Evolutionary conservation across 768 basidiomycete species (phyloP).

Genomic region (Hypholoma fasciculare): DNA sequence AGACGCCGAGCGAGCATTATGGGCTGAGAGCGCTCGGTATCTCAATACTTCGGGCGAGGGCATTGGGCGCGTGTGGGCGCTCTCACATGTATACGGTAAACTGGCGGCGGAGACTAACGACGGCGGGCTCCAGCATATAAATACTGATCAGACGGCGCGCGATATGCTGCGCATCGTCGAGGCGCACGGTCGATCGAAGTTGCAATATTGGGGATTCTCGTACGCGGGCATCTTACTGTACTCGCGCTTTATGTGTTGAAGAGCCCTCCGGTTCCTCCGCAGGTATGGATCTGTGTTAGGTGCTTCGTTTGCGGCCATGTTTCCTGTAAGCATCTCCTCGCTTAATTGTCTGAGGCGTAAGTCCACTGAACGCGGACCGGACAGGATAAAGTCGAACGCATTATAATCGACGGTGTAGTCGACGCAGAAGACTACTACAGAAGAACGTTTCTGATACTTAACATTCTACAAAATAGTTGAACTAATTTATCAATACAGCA

Average conservation of each 20-base stretch:
- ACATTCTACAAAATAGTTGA: background rate
- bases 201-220: constrained; percentile 36
- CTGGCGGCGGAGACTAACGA: constrained; percentile 30
- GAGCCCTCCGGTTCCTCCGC: background rate
- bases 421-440: constrained; percentile 40
- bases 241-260: background rate
- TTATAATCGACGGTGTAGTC: constrained; percentile 41
- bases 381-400: constrained; percentile 26
- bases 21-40: constrained; percentile 15
- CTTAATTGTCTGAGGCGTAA: background rate
- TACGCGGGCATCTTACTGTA: constrained; percentile 10
- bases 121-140: constrained; percentile 29
- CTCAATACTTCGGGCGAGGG: constrained; percentile 26
- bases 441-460: constrained; percentile 19
- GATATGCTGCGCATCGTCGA: constrained; percentile 37
- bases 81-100: constrained; percentile 23
- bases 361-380: background rate
- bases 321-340: constrained; percentile 25
- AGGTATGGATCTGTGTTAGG: constrained; percentile 30
- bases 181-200: constrained; percentile 29
- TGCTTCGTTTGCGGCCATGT: constrained; percentile 31
- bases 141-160: constrained; percentile 34
- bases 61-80: constrained; percentile 31
- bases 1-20: constrained; percentile 27
- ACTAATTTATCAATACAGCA: background rate